These are phyloP conservation scores for Neonectria ditissima DNA, from an alignment of 2,329 filamentous ascomycete genomes.

Conservation along the genomic window DNA sequence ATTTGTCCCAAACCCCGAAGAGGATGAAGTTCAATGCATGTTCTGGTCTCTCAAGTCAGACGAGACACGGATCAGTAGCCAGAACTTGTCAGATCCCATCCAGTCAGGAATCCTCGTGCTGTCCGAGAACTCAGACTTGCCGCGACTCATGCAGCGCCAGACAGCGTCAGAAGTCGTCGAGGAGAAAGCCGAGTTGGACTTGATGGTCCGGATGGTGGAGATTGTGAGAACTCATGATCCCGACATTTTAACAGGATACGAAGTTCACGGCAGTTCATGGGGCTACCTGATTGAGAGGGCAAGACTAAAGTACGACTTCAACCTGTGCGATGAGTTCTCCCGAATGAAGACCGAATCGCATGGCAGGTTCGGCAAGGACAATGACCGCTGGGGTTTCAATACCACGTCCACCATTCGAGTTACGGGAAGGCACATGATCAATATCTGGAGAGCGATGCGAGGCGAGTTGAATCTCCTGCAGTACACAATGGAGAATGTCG, in stretches of 20 bases:
- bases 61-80: slow-evolving; percentile 66
- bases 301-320: slow-evolving; percentile 85
- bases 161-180: slow-evolving; percentile 74
- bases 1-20: slow-evolving; percentile 87
- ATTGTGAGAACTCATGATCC: slow-evolving; percentile 88
- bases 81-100: slow-evolving; percentile 59
- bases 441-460: slow-evolving; percentile 96
- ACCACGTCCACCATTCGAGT: slow-evolving; percentile 91
- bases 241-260: slow-evolving; percentile 93
- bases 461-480: slow-evolving; percentile 91
- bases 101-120: slow-evolving; percentile 80
- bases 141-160: slow-evolving; percentile 71
- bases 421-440: slow-evolving; percentile 96
- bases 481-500: slow-evolving; percentile 96
- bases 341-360: slow-evolving; percentile 87
- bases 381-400: slow-evolving; percentile 92
- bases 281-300: slow-evolving; percentile 95
- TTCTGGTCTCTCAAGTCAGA: slow-evolving; percentile 92
- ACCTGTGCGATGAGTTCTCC: slow-evolving; percentile 91
- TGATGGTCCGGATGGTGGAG: slow-evolving; percentile 87
- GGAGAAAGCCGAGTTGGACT: slow-evolving; percentile 83
- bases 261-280: slow-evolving; percentile 94
- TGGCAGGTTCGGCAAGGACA: slow-evolving; percentile 86
- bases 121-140: slow-evolving; percentile 69
- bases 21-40: slow-evolving; percentile 88